Evolutionary conservation across 208 protist species (phyloP), one percentile per base, ranked within the genome.

Genomic region (Balamuthia mandrillaris): DNA sequence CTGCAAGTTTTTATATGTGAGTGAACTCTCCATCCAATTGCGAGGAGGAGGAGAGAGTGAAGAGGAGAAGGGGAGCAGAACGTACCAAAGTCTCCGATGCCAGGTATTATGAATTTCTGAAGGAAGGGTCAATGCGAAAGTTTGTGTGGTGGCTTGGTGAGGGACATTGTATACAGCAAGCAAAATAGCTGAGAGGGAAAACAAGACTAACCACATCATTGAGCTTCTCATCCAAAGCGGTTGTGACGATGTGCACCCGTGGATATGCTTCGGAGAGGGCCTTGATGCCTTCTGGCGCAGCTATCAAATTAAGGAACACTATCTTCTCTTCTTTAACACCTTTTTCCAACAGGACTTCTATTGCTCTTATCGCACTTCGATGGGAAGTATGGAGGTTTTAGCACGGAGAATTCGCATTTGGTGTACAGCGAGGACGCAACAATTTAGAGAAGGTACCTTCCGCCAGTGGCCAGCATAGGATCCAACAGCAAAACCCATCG

Each of bases 231-330:
- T 99, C 97, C 12, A 99, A 88, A 42, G 94, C 92, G 45, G 92
- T 90, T 3, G 94, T 94, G 16, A 99, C 95, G 24, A 99, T 94
- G 0, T 44, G 51, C 31, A 90, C 47, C 56, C 88, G 68, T 42
- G 61, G 85, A 29, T 52, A 84, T 7, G 89, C 75, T 33, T 81
- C 60, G 12, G 47, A 84, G 18, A 92, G 51, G n/a, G 86, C 65
- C 58, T 72, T 74, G 49, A 86, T 89, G 52, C 63, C 83, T 6
- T 79, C 39, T 2, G 42, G 27, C 9, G 24, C 18, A 0, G 96
- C 90, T 45, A 99, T 92, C 1, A 99, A 87, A 87, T 95, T 98
- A 37, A 99, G 86, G 70, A 99, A 98, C 61, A 98, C 94, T 84
- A 99, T 99, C 51, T 95, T 93, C 74, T 97, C 94, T 90, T 97